Percentiles rank a stretch among this genome's conserved stretches.
These are phyloP conservation scores for Wakefieldia striispora DNA, from an alignment of 768 basidiomycete species.

Conservation along the genomic window DNA sequence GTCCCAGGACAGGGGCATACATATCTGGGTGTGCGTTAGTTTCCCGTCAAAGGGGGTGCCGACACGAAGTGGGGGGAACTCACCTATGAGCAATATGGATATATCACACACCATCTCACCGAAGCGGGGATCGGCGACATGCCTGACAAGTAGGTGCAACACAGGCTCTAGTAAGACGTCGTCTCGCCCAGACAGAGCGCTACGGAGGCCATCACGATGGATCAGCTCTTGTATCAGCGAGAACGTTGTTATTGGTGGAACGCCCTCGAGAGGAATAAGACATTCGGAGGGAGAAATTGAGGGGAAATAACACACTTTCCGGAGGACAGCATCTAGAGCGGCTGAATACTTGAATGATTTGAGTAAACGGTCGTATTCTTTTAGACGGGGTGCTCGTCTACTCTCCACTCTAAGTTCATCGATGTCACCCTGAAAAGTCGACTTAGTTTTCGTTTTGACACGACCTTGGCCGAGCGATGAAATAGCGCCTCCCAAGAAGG, in stretches of 20 bases:
- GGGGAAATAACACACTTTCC: conserved; percentile 55
- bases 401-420: conserved; percentile 80
- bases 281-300: background rate
- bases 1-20: conserved; percentile 89
- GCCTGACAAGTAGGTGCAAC: conserved; percentile 78
- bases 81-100: conserved; percentile 79
- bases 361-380: conserved; percentile 84
- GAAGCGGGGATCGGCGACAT: conserved; percentile 88
- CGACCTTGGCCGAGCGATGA: conserved; percentile 56
- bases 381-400: conserved; percentile 65
- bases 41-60: conserved; percentile 5
- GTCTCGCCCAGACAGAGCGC: conserved; percentile 86
- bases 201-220: conserved; percentile 83
- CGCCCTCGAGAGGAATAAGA: conserved; percentile 49
- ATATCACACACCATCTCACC: conserved; percentile 87
- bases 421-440: conserved; percentile 55
- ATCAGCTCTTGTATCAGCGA: conserved; percentile 91
- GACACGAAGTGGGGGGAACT: conserved; percentile 24
- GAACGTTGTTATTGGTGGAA: conserved; percentile 83
- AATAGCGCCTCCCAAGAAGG: conserved; percentile 57
- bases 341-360: conserved; percentile 94
- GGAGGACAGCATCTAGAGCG: conserved; percentile 88
- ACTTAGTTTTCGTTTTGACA: conserved; percentile 45
- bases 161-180: conserved; percentile 92
- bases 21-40: conserved; percentile 56